Evolutionary conservation across 1,139 yeast genomes (phyloP).

Genomic region (Scheffersomyces lignicola): DNA sequence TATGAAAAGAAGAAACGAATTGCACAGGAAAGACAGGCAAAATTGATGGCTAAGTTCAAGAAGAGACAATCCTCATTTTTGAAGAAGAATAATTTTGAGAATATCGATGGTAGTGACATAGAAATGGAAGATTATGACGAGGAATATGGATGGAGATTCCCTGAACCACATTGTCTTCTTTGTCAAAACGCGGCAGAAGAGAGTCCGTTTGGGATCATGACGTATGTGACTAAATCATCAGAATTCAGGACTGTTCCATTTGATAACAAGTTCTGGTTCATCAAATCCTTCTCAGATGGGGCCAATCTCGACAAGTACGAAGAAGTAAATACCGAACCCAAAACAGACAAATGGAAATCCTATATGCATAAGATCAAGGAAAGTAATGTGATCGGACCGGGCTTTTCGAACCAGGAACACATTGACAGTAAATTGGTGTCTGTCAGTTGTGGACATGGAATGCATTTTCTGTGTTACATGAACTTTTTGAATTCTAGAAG

Average conservation of each 20-base stretch:
- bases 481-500: slow-evolving; percentile 62
- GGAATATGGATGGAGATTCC: slow-evolving; percentile 62
- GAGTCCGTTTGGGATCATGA: slow-evolving; percentile 72
- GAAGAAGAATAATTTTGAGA: slow-evolving; percentile 41
- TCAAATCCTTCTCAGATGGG: slow-evolving; percentile 59
- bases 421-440: slow-evolving; percentile 55
- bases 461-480: slow-evolving; percentile 79
- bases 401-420: slow-evolving; percentile 50
- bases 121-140: slow-evolving; percentile 36
- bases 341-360: slow-evolving; percentile 33
- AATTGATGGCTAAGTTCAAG: slow-evolving; percentile 73
- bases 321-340: slow-evolving; percentile 19
- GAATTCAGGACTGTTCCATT: slow-evolving; percentile 67
- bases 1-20: slow-evolving; percentile 61
- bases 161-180: slow-evolving; percentile 79
- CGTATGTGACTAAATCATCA: slow-evolving; percentile 58
- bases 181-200: slow-evolving; percentile 81
- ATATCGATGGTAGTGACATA: slow-evolving; percentile 29
- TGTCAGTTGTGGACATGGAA: slow-evolving; percentile 91
- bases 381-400: slow-evolving; percentile 64
- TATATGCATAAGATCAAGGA: slow-evolving; percentile 39
- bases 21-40: slow-evolving; percentile 73
- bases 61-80: slow-evolving; percentile 76
- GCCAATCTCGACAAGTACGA: slow-evolving; percentile 50
- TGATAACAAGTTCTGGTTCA: slow-evolving; percentile 63